Percentiles rank a stretch among this genome's conserved stretches.
Evolutionary conservation across 2,329 filamentous ascomycete species (phyloP).

Genomic region (Sporothrix variecibatus): DNA sequence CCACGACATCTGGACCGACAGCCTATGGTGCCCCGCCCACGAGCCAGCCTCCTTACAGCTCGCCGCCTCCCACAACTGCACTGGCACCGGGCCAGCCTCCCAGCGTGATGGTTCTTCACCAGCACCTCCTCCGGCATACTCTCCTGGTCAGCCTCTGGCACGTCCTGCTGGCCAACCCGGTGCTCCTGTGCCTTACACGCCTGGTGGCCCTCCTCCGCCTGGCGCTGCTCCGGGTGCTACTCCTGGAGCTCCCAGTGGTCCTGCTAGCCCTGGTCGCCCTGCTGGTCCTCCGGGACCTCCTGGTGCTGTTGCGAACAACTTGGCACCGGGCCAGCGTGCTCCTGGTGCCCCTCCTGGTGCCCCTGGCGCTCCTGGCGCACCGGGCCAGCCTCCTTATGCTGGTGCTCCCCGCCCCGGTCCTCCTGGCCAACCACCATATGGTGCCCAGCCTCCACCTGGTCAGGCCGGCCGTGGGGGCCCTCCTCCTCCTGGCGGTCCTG

Average conservation of each 20-base stretch:
- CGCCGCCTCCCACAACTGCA: neutral
- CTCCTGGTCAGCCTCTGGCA: neutral
- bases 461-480: conserved; percentile 13
- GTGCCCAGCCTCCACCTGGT: neutral
- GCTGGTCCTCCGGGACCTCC: neutral
- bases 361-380: conserved; percentile 10
- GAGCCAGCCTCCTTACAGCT: neutral
- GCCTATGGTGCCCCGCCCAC: neutral
- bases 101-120: neutral
- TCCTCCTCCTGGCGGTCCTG: conserved; percentile 6
- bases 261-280: neutral
- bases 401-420: conserved; percentile 13
- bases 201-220: neutral
- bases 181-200: neutral
- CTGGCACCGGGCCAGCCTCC: conserved; percentile 1
- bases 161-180: neutral
- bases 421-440: conserved; percentile 19
- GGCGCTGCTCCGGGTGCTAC: neutral
- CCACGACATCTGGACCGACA: neutral
- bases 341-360: conserved; percentile 4
- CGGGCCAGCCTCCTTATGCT: conserved; percentile 22
- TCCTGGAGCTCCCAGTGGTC: neutral
- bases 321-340: conserved; percentile 6
- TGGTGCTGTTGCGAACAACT: neutral
- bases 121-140: neutral